Conservation (phyloP, 306 rosid genomes). For the Prunus kanzakura region DNA sequence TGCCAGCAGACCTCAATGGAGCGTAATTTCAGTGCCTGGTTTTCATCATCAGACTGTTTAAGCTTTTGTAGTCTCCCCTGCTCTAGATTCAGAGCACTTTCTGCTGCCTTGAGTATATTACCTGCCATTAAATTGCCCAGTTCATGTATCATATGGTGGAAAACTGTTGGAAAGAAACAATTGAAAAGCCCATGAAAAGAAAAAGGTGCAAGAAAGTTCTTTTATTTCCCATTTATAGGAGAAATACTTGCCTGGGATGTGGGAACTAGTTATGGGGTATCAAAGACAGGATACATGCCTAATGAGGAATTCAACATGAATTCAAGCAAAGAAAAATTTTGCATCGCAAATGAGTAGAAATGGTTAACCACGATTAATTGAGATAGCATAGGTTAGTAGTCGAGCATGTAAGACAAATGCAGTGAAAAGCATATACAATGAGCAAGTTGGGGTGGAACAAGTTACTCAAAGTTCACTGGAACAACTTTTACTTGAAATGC, state of each 20-base stretch:
- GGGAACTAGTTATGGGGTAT: too few species aligned
- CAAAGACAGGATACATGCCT: background rate
- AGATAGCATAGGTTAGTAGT: background rate
- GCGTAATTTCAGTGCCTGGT: slow-evolving; percentile 47
- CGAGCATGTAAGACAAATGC: background rate
- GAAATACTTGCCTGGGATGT: slow-evolving; percentile 19
- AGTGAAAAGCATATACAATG: background rate
- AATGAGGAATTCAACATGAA: background rate
- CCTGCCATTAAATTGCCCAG: slow-evolving; percentile 40
- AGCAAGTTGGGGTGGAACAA: background rate
- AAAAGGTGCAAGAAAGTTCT: background rate
- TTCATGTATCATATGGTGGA: background rate
- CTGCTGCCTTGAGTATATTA: slow-evolving; percentile 46
- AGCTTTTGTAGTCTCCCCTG: slow-evolving; percentile 63
- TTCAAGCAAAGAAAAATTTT: background rate
- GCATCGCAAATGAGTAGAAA: background rate
- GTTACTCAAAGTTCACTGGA: background rate
- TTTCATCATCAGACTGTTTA: slow-evolving; percentile 49
- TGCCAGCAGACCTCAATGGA: slow-evolving; percentile 52
- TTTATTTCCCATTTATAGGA: background rate
- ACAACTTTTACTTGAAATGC: slow-evolving; percentile 5
- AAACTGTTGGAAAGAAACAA: slow-evolving; percentile 7
- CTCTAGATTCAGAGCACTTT: slow-evolving; percentile 65
- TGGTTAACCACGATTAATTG: background rate
- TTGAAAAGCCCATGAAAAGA: background rate